Evolutionary conservation across 2,329 filamentous ascomycete species (phyloP).

Genomic region (Cytospora leucostoma): DNA sequence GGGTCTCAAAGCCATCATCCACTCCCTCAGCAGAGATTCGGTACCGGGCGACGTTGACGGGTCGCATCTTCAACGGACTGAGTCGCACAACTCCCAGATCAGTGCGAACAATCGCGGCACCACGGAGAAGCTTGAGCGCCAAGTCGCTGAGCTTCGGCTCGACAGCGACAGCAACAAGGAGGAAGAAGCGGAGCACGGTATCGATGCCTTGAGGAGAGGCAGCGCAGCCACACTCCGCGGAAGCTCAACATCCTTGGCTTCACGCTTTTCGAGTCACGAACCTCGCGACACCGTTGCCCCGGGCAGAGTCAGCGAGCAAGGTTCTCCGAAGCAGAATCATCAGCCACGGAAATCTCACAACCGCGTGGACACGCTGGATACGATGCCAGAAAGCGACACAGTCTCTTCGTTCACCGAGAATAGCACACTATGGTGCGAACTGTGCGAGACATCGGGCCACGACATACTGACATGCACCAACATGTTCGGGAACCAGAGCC

Average conservation of each 20-base stretch:
- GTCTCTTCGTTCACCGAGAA: constrained; percentile 72
- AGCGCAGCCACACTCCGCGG: constrained; percentile 47
- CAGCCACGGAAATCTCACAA: constrained; percentile 44
- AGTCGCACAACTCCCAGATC: constrained; percentile 46
- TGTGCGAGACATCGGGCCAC: constrained; percentile 88
- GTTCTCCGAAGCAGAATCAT: constrained; percentile 45
- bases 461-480: constrained; percentile 93
- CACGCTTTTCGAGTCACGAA: constrained; percentile 63
- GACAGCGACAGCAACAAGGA: constrained; percentile 74
- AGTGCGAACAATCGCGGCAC: constrained; percentile 58
- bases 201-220: constrained; percentile 64
- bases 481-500: constrained; percentile 65
- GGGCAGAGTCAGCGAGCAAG: constrained; percentile 51
- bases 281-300: constrained; percentile 66
- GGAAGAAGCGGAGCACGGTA: constrained; percentile 81
- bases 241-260: constrained; percentile 49
- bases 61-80: constrained; percentile 39
- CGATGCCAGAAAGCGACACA: constrained; percentile 70
- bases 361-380: constrained; percentile 60
- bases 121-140: constrained; percentile 73
- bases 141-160: constrained; percentile 77
- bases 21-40: constrained; percentile 82
- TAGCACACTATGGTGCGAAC: constrained; percentile 85
- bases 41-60: constrained; percentile 45
- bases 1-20: constrained; percentile 95